Evolutionary conservation across 1,284 basidiomycete species (phyloP), one percentile per base, ranked within the genome.

Genomic region (Malassezia yamatoensis): DNA sequence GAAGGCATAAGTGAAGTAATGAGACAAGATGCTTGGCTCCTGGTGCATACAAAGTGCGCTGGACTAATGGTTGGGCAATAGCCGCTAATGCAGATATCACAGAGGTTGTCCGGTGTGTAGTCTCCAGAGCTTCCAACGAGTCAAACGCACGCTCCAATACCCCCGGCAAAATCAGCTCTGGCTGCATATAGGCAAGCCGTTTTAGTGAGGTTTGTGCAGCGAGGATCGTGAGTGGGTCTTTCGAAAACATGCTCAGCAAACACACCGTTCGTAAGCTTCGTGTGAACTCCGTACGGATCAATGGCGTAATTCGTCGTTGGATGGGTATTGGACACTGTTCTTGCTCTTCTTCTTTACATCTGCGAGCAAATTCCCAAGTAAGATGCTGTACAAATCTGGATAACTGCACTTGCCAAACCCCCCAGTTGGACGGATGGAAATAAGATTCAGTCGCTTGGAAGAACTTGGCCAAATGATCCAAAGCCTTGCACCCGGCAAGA

Each of bases 191-290:
- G 1, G 86, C 83, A 78, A 91, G 79, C 24, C 80, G 80, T 58
- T 85, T 84, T 34, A 80, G 64, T 5, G 76, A 76, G 3, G 72
- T 72, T 36, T 80, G 78, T 3, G 79, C 77, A 2, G 77, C 75
- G 2, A 76, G 74, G 16, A 79, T 78, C 15, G 79, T 78, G 34
- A 78, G 66, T 47, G 77, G 72, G 50, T 80, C 79, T 76, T 96
- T 96, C 49, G 89, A 85, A 77, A 98, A 99, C 85, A 99, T 94
- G 20, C 88, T 84, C 12, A 96, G 81, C 35, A 99, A 79, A 1
- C 88, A 87, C 9, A 93, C 88, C 0, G 89, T 93, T 39, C 88
- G 83, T 40, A 96, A 80, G 40, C 82, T 84, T 21, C 79, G 78
- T 20, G 96, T 88, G 68, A 98, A 90, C 24, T 85, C 83, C 51